A percentile compares a stretch with the other conserved stretches of the same genome.
Evolutionary conservation across 352 stramenopile species (phyloP).

Genomic region (Globisporangium middletonii): DNA sequence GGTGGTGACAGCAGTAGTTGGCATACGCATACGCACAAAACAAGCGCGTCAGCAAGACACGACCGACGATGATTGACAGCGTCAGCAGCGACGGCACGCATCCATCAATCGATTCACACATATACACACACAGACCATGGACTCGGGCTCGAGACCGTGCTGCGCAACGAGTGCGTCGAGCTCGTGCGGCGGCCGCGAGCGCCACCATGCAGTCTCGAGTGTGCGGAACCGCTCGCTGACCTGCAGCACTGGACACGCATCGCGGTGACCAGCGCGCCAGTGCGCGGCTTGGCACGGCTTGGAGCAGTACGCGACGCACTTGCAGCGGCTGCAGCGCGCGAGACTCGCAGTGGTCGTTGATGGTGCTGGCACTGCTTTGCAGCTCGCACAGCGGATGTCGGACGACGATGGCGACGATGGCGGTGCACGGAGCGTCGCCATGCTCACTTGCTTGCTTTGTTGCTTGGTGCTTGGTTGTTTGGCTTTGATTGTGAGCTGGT

Average conservation of each 20-base stretch:
- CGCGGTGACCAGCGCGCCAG: slow-evolving; percentile 37
- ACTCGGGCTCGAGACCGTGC: slow-evolving; percentile 30
- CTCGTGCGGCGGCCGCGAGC: slow-evolving; percentile 16
- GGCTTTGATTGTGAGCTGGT: too few species aligned
- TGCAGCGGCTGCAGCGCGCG: too few species aligned
- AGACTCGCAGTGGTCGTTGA: background rate
- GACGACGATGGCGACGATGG: too few species aligned
- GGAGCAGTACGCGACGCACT: slow-evolving; percentile 53
- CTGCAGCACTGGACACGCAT: slow-evolving; percentile 23
- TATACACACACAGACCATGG: slow-evolving; percentile 31
- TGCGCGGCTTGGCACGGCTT: slow-evolving; percentile 45
- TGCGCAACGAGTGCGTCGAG: slow-evolving; percentile 17
- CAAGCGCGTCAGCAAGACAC: background rate
- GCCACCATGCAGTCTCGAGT: slow-evolving; percentile 33
- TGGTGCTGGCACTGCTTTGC: slow-evolving; percentile 8
- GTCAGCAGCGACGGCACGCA: background rate
- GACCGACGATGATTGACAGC: too few species aligned
- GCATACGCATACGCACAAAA: background rate
- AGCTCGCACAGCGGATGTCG: slow-evolving; percentile 10
- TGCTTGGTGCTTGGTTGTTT: too few species aligned
- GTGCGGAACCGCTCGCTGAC: slow-evolving; percentile 19
- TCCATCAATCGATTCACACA: too few species aligned
- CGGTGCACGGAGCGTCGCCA: too few species aligned
- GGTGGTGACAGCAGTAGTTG: background rate
- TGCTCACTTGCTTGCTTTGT: too few species aligned